These are phyloP conservation scores for Macadamia integrifolia DNA, from an alignment of 164 flowering plant genomes.

Conservation along the genomic window DNA sequence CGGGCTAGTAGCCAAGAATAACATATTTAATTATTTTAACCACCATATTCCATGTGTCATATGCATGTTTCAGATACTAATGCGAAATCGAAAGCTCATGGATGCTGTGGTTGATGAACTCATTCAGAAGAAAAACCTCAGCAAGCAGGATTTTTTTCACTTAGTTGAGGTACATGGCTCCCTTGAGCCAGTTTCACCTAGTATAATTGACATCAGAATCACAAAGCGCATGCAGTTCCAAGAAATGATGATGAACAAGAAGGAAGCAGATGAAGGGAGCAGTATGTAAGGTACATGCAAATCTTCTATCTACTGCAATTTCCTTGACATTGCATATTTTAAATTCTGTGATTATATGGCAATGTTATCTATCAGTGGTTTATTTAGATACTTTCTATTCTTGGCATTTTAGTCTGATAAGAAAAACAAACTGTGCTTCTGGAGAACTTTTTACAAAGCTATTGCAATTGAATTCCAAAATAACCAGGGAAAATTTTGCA, in stretches of 20 bases:
- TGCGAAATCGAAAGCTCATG: constrained; percentile 53
- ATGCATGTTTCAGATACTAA: constrained; percentile 49
- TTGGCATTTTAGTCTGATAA: neutral
- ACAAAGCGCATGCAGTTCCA: constrained; percentile 49
- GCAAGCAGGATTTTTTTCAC: constrained; percentile 63
- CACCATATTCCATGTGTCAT: neutral
- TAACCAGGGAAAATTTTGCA: too few species aligned
- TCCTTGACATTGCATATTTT: neutral
- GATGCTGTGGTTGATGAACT: constrained; percentile 72
- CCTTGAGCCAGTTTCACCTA: constrained; percentile 55
- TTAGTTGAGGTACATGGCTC: constrained; percentile 64
- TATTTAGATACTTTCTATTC: neutral
- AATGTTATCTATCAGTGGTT: neutral
- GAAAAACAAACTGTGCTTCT: too few species aligned
- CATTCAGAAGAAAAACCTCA: constrained; percentile 61
- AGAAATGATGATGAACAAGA: constrained; percentile 35
- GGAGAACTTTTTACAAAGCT: too few species aligned
- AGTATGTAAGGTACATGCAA: constrained; percentile 20
- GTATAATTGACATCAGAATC: constrained; percentile 52
- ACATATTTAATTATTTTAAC: neutral
- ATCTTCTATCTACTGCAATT: neutral
- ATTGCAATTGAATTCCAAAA: too few species aligned
- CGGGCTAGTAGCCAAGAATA: neutral
- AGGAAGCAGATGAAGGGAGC: constrained; percentile 24
- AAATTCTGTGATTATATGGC: neutral